Base-by-base conservation (phyloP, 352 stramenopile genomes). In the Globisporangium megalacanthum region DNA sequence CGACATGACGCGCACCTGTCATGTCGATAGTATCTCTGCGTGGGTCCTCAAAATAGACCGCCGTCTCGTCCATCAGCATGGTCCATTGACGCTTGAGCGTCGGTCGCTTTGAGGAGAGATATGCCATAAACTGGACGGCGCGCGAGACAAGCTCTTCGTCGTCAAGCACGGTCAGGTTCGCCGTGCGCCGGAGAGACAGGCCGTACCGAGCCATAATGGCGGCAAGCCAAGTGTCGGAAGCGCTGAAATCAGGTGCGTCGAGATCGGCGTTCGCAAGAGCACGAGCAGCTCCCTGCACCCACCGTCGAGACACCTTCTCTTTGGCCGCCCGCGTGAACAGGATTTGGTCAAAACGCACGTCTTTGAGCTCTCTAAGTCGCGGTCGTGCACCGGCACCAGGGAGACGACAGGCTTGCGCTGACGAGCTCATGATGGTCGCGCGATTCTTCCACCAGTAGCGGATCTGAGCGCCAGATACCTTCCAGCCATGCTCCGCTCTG, bases 51-150 rank as follows among this genome's bases (percentile, higher is more conserved):
- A 75, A 72, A 19, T 29, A 70, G 0, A 75, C 67, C 0, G 64
- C 65, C 10, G 58, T 69, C 47, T 65, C 61, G 50, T 66, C 52
- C 61, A 72, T 68, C 37, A 69, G 44, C 9, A 70, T n/a, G n/a
- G n/a, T n/a, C n/a, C n/a, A n/a, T n/a, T n/a, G n/a, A n/a, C n/a
- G 41, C 2, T 29, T 4, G 25, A 29, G 25, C 25, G 25, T 4
- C 25, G 25, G 25, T 10, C 49, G 19, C 1, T 52, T 45, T 14
- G 11, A 52, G 25, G 15, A 4, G 31, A 66, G 55, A 35, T 62
- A 66, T 6, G 9, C 2, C 37, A 61, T 54, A 25, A 59, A 72
- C 8, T 7, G 44, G 8, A 64, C 45, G 3, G 59, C 61, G 11
- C 58, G 58, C 13, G 48, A 56, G 1, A 58, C 33, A 1, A 72